phyloP scores from a whole-genome alignment of 768 basidiomycete genomes.

The Termitomyces sp. region DNA sequence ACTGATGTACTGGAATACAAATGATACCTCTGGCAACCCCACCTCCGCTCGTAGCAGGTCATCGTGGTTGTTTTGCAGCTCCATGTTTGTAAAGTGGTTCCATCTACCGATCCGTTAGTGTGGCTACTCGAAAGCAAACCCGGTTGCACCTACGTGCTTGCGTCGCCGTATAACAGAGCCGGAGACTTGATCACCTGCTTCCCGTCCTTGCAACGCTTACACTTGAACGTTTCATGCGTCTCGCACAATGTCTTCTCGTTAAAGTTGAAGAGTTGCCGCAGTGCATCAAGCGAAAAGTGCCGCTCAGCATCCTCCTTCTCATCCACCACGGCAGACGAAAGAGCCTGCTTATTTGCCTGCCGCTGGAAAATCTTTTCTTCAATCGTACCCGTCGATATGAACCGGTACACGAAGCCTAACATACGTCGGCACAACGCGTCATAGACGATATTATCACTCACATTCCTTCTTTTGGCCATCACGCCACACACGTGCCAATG shows the following conservation, averaged over 20 bases:
- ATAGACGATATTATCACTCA: slow-evolving; percentile 31
- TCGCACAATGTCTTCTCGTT: slow-evolving; percentile 85
- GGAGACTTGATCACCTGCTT: slow-evolving; percentile 80
- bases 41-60: slow-evolving; percentile 91
- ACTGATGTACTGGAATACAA: slow-evolving; percentile 95
- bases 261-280: slow-evolving; percentile 89
- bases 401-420: slow-evolving; percentile 94
- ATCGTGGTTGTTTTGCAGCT: slow-evolving; percentile 90
- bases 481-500: slow-evolving; percentile 97
- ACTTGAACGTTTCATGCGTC: slow-evolving; percentile 98
- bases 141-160: slow-evolving; percentile 80
- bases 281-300: slow-evolving; percentile 87
- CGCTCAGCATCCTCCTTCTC: slow-evolving; percentile 94
- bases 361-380: slow-evolving; percentile 99
- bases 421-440: neutral
- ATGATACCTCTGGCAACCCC: slow-evolving; percentile 80
- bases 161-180: slow-evolving; percentile 92
- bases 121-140: neutral
- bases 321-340: slow-evolving; percentile 97
- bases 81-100: slow-evolving; percentile 94
- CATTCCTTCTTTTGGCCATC: slow-evolving; percentile 99
- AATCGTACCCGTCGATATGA: slow-evolving; percentile 95
- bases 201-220: slow-evolving; percentile 85
- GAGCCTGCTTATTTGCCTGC: slow-evolving; percentile 92
- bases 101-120: slow-evolving; percentile 50